A percentile compares a stretch with the other conserved stretches of the same genome.
phyloP scores from a whole-genome alignment of 2,329 filamentous ascomycete species.

The Fusarium buxicola region DNA sequence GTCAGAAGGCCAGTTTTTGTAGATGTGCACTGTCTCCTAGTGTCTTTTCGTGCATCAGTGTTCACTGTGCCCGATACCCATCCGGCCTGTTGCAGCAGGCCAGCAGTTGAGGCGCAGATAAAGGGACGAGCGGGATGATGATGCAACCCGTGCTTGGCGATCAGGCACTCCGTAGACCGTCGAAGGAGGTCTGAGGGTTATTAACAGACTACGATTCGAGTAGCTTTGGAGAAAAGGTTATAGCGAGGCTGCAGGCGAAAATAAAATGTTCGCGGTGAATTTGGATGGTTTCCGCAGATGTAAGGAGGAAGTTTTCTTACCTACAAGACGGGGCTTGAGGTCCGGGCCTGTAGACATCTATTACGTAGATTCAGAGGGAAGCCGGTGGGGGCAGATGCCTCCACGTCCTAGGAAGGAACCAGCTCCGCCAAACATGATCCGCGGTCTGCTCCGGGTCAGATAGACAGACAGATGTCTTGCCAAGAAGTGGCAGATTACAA shows the following conservation, averaged over 20 bases:
- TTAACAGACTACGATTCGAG: not conserved
- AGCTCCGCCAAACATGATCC: not conserved
- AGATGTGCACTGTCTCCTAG: not conserved
- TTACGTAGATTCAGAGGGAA: not conserved
- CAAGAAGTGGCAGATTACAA: constrained; percentile 32
- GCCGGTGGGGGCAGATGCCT: constrained; percentile 26
- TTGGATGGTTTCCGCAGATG: constrained; percentile 17
- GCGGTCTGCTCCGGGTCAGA: not conserved
- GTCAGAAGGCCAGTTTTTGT: not conserved
- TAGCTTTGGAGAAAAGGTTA: not conserved
- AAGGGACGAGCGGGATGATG: not conserved
- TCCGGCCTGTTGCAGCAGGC: not conserved
- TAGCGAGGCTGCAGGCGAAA: not conserved
- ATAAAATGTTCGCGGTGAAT: not conserved
- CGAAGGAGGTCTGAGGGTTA: not conserved
- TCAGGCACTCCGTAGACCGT: not conserved
- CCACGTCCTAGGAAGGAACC: constrained; percentile 5
- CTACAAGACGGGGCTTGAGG: constrained; percentile 15
- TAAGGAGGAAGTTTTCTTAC: constrained; percentile 26
- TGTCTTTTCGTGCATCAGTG: not conserved
- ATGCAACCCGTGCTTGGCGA: constrained; percentile 1
- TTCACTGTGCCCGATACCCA: not conserved
- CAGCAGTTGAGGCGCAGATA: constrained; percentile 3
- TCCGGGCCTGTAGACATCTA: constrained; percentile 6
- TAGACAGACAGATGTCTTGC: constrained; percentile 16